phyloP scores from a whole-genome alignment of 768 basidiomycete genomes.

The Termitomyces sp. region DNA sequence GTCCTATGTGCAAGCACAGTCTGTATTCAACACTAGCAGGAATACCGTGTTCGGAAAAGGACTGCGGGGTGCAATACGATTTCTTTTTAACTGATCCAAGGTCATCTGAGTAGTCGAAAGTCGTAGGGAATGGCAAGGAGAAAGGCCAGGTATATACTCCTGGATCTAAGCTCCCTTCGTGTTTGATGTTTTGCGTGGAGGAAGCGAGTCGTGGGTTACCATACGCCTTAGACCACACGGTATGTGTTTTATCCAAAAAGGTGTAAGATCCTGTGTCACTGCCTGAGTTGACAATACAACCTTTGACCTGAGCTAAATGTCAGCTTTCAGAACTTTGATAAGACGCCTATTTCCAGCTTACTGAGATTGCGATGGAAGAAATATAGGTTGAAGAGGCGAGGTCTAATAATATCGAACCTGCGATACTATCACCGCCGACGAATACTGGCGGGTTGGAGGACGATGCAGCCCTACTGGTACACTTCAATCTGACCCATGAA shows the following conservation, averaged over 20 bases:
- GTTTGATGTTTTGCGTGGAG: slow-evolving; percentile 7
- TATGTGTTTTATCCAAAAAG: slow-evolving; percentile 23
- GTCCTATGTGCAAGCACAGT: slow-evolving; percentile 28
- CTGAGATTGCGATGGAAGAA: slow-evolving; percentile 22
- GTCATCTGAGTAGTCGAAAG: slow-evolving; percentile 15
- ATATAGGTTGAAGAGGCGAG: slow-evolving; percentile 22
- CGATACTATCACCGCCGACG: slow-evolving; percentile 17
- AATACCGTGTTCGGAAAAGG: slow-evolving; percentile 27
- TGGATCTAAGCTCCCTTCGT: slow-evolving; percentile 9
- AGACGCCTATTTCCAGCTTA: slow-evolving; percentile 9
- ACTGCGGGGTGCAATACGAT: slow-evolving; percentile 20
- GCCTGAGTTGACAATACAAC: slow-evolving; percentile 22
- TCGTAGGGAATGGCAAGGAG: slow-evolving; percentile 30
- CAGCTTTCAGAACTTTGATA: neutral
- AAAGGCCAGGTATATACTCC: slow-evolving; percentile 35
- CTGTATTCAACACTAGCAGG: slow-evolving; percentile 31
- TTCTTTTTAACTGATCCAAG: slow-evolving; percentile 1
- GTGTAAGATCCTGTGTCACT: slow-evolving; percentile 21
- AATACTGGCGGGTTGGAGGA: slow-evolving; percentile 17
- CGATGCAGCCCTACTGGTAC: slow-evolving; percentile 19
- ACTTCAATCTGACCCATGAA: slow-evolving; percentile 21
- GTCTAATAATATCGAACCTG: slow-evolving; percentile 23
- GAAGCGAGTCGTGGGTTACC: slow-evolving; percentile 23
- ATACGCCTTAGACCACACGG: slow-evolving; percentile 25
- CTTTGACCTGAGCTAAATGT: slow-evolving; percentile 18